Base-by-base conservation (phyloP, 1,139 yeast species). In the Ogataea hybrid region DNA sequence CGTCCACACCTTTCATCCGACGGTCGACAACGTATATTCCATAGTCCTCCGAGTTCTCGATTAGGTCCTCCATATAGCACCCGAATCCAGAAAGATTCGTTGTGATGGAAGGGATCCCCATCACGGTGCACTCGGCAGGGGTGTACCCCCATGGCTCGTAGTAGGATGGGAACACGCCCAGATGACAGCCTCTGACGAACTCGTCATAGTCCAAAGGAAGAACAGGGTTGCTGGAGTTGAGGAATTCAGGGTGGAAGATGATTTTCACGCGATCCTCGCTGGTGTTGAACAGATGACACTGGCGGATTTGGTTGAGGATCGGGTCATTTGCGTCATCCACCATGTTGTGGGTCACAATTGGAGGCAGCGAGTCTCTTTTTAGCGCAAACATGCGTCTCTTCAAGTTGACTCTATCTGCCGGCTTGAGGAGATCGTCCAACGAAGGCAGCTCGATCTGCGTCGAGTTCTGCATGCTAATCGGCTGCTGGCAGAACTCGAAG, bases 101-200 rank as follows among this genome's bases (percentile, higher is more conserved):
- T 20, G 98, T 90, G 59, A 92, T 87, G n/a, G 96, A 87, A 15
- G 98, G 98, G 44, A 92, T 95, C 48, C 98, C 98, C 98, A 92
- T 92, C 28, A 92, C 98, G 1, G 98, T 92, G 71, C 98, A 92
- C 64, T 92, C 98, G 9, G 97, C 97, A 9, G 98, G 98, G 5
- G 98, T 92, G 67, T 92, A 92, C 28, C 98, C 98, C 98, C 98
- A 92, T 6, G 98, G 98, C 67, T 92, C 98, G 61, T 92, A 92
- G 68, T 92, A 92, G 0, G 97, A 88, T 39, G 98, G 98, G 82
- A 92, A 92, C 40, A 92, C 96, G 63, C 98, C 98, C 69, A 92
- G 72, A 66, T 92, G 97, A 65, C 97, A 90, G 48, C 98, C 98
- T 57, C 98, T 80, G 28, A 92, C 98, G 66, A 92, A 92, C 63